phyloP scores from a whole-genome alignment of 345 rosid species.

The Populus ilicifolia region DNA sequence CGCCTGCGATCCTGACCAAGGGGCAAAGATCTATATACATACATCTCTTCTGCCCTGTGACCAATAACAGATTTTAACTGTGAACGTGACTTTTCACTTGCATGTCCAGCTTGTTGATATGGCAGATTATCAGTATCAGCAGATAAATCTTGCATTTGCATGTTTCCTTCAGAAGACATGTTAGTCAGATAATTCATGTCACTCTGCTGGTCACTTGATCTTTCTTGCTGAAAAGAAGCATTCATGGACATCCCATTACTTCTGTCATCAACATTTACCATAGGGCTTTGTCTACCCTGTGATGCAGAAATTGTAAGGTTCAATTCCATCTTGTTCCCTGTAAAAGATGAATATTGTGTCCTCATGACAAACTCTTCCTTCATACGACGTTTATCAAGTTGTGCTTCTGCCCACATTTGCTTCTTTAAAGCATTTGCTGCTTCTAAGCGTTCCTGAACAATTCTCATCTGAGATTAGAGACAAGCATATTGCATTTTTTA shows the following conservation, averaged over 20 bases:
- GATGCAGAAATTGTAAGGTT: constrained; percentile 29
- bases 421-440: constrained; percentile 83
- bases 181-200: constrained; percentile 31
- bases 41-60: constrained; percentile 77
- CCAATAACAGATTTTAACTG: constrained; percentile 69
- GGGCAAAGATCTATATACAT: constrained; percentile 74
- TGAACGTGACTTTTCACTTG: constrained; percentile 62
- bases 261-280: constrained; percentile 31
- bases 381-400: constrained; percentile 74
- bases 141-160: constrained; percentile 53
- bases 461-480: constrained; percentile 22
- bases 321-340: constrained; percentile 44
- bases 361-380: constrained; percentile 63
- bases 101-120: constrained; percentile 56
- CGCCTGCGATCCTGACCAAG: constrained; percentile 88
- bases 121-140: constrained; percentile 48
- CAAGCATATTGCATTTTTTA: constrained; percentile 4
- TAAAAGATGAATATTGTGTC: constrained; percentile 41
- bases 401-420: constrained; percentile 92
- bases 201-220: constrained; percentile 30
- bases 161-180: constrained; percentile 40
- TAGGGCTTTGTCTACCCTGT: constrained; percentile 50
- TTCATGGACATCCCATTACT: constrained; percentile 21
- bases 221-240: constrained; percentile 43
- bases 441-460: constrained; percentile 83